Base-by-base conservation (phyloP, 148 eudicot genomes). In the Rhododendron kiyosumense region DNA sequence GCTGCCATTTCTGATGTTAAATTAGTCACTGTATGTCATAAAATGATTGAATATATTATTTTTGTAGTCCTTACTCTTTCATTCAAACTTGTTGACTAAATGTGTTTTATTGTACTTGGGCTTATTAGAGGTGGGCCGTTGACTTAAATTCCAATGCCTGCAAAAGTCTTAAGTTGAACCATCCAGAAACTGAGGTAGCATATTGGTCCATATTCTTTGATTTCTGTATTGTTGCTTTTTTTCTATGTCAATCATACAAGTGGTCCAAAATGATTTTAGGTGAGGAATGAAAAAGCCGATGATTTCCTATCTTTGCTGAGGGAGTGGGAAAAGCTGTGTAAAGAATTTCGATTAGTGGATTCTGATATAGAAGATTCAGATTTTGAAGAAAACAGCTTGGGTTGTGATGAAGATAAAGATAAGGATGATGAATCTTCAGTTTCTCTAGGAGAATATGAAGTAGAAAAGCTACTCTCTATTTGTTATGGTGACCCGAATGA, bases 51-150 rank as follows among this genome's bases (percentile, higher is more conserved):
- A 59, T 38, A 15, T 59, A n/a, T 17, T 36, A 45, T 20, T 24
- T 49, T 38, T 54, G 51, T 7, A 22, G 26, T 74, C 18, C 52
- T 22, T 41, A 5, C 14, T 28, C 22, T 41, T 41, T 5, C 36
- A 32, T 17, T 24, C 17, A 65, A 13, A 41, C 7, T 59, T 38
- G 52, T 15, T 71, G 13, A 69, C 48, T 67, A 7, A 24, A 7
- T 51, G 14, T 82, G 11, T 45, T 15, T 43, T 41, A 7, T 6
- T 28, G 22, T 76, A 1, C 81, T 76, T 88, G 32, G 26, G 24
- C 28, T 71, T 69, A 51, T 30, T 57, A 90, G 92, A 89, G 46
- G 78, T 90, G 92, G 92, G 91, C 91, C 3, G 90, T 90, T 45
- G 92, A 90, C 49, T 28, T 89, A 11, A 88, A 90, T 81, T 9